Base-by-base conservation (phyloP, 495 filamentous ascomycete genomes). In the Talaromyces trachyspermus region DNA sequence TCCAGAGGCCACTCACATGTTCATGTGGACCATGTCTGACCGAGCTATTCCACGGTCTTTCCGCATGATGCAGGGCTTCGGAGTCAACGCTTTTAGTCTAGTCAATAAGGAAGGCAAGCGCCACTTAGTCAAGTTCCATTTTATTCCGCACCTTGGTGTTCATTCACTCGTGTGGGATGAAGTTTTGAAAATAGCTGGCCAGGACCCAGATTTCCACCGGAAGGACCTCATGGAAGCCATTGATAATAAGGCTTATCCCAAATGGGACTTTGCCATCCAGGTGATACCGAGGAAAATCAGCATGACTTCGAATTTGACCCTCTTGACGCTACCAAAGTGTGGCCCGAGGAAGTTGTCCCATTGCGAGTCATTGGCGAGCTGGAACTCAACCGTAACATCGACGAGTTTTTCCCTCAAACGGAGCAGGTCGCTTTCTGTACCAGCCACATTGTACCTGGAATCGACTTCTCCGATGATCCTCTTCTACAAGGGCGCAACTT, bases 51-150 rank as follows among this genome's bases (percentile, higher is more conserved):
- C 89, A 15, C 77, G 87, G 4, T 89, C 84, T 2, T 88, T 71
- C 56, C 82, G 81, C 19, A 92, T 91, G 86, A 91, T 94, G 85
- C 84, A 94, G 57, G 89, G 89, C 0, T 94, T 92, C 50, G 88
- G 89, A 35, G 88, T 94, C 47, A 89, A 94, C 59, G 92, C 89
- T 0, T 94, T 74, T 58, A 83, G 77, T 2, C 69, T 94, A 2
- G 67, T 78, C 43, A 91, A 92, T 51, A 76, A 72, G 37, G 69
- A 85, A 44, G 84, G 83, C 17, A 78, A 86, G 57, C 76, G 83
- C 10, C 68, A 76, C 43, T 88, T 90, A 55, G 86, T 92, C 61
- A 95, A 95, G 62, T 92, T 91, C 63, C 75, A 80, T 57, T 92
- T 74, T 53, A 87, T 75, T 0, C 87, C 89, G 0, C 79, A 83